phyloP scores from a whole-genome alignment of 768 basidiomycete species.

The Lyophyllum decastes region DNA sequence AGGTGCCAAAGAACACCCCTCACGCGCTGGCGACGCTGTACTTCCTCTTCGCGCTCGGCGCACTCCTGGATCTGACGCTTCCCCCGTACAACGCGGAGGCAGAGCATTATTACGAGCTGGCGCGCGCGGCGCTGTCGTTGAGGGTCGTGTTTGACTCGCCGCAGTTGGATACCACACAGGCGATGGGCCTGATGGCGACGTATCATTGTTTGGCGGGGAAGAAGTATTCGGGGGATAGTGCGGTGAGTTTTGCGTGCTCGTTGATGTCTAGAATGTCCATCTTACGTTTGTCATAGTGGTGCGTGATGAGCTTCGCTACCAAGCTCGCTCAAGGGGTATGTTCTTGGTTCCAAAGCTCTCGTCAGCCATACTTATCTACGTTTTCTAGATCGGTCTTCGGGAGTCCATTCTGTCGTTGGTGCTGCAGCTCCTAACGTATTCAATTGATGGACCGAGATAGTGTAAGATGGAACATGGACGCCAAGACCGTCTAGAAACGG shows the following conservation, averaged over 20 bases:
- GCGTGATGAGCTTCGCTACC: slow-evolving; percentile 54
- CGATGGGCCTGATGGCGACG: slow-evolving; percentile 56
- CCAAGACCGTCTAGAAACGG: slow-evolving; percentile 35
- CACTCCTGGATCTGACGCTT: slow-evolving; percentile 54
- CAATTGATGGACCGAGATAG: slow-evolving; percentile 39
- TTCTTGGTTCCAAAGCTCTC: neutral
- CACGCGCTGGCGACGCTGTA: slow-evolving; percentile 58
- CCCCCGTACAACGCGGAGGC: slow-evolving; percentile 58
- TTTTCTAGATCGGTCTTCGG: slow-evolving; percentile 43
- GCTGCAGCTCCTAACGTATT: too few species aligned
- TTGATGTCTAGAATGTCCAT: slow-evolving; percentile 21
- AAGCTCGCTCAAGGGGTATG: slow-evolving; percentile 59
- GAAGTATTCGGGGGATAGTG: slow-evolving; percentile 47
- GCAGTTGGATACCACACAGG: slow-evolving; percentile 55
- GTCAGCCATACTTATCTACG: neutral
- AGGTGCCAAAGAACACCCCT: slow-evolving; percentile 20
- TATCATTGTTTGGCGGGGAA: slow-evolving; percentile 59
- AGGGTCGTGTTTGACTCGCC: slow-evolving; percentile 55
- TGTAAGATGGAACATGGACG: slow-evolving; percentile 40
- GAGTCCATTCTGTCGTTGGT: slow-evolving; percentile 21
- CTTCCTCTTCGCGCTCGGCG: slow-evolving; percentile 64
- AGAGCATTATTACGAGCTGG: slow-evolving; percentile 59
- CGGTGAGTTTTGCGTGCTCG: slow-evolving; percentile 31
- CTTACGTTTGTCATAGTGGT: slow-evolving; percentile 40
- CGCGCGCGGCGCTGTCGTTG: slow-evolving; percentile 54